Conservation (phyloP, 2,329 filamentous ascomycete species). For the Dactylellina haptotyla region DNA sequence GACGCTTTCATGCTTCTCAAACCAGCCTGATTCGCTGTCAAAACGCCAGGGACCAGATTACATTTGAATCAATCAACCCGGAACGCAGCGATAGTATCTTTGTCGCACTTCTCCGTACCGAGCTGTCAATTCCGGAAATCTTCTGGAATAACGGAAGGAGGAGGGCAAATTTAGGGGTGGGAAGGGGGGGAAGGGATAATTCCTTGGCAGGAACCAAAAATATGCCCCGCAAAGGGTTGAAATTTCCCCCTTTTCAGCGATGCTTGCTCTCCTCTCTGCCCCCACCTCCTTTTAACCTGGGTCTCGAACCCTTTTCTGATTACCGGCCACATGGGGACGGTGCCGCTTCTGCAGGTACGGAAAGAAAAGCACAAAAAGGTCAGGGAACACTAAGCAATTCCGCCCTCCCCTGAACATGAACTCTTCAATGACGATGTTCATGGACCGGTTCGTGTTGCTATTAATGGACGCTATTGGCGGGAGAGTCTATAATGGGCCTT, state of each 20-base stretch:
- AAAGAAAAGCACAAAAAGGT: slow-evolving; percentile 1
- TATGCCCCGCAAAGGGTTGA: slow-evolving; percentile 22
- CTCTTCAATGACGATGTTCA: background rate
- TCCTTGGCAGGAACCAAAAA: slow-evolving; percentile 36
- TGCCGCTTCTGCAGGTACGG: slow-evolving; percentile 16
- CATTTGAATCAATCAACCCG: background rate
- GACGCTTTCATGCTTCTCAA: slow-evolving; percentile 1
- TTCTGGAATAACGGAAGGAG: slow-evolving; percentile 34
- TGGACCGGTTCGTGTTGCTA: slow-evolving; percentile 13
- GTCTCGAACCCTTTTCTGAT: slow-evolving; percentile 6
- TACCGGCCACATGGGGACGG: slow-evolving; percentile 17
- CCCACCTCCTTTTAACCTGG: background rate
- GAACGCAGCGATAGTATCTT: background rate
- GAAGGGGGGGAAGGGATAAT: background rate
- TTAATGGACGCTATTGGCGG: slow-evolving; percentile 21
- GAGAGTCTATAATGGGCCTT: background rate
- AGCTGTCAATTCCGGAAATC: slow-evolving; percentile 34
- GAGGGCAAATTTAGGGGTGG: slow-evolving; percentile 45
- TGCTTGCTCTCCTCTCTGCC: slow-evolving; percentile 12
- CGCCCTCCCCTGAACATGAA: slow-evolving; percentile 10
- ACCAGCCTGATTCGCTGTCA: slow-evolving; percentile 21
- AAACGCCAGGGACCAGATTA: background rate
- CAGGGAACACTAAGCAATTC: slow-evolving; percentile 1
- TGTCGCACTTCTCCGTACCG: background rate
- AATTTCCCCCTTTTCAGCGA: background rate